Evolutionary conservation across 1,139 yeast genomes (phyloP).

Genomic region (Candida buenavistaensis): DNA sequence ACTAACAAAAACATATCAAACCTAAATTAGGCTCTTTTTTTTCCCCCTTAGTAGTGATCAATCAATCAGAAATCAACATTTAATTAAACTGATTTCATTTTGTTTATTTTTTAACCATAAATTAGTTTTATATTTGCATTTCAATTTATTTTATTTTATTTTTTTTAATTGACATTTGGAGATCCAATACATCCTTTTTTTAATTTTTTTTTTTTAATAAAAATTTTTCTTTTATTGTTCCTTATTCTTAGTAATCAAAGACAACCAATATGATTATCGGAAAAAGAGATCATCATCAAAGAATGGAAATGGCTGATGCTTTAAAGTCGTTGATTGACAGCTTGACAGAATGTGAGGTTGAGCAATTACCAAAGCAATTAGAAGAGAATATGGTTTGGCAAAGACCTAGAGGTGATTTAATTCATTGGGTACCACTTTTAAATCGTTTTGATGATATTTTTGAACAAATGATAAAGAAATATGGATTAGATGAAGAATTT

Average conservation of each 20-base stretch:
- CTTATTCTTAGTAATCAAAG: not conserved
- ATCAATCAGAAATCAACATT: too few relatives aligned
- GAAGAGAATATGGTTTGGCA: slow-evolving; percentile 49
- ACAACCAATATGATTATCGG: slow-evolving; percentile 31
- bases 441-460: slow-evolving; percentile 73
- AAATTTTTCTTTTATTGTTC: not conserved
- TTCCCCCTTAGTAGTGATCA: too few relatives aligned
- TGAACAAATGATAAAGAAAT: slow-evolving; percentile 52
- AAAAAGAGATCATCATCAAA: slow-evolving; percentile 30
- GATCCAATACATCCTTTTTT: not conserved
- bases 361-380: slow-evolving; percentile 33
- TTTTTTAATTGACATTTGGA: too few relatives aligned
- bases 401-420: slow-evolving; percentile 69
- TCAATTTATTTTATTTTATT: not conserved
- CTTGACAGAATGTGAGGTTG: slow-evolving; percentile 29
- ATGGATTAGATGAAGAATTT: slow-evolving; percentile 51
- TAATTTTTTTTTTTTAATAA: not conserved
- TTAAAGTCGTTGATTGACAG: slow-evolving; percentile 38
- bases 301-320: slow-evolving; percentile 34
- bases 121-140: not conserved
- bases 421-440: slow-evolving; percentile 75
- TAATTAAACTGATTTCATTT: too few relatives aligned
- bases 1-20: too few relatives aligned
- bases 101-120: too few relatives aligned
- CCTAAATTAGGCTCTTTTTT: not conserved